phyloP scores from a whole-genome alignment of 2,329 filamentous ascomycete species.

The Exophiala oligosperma region DNA sequence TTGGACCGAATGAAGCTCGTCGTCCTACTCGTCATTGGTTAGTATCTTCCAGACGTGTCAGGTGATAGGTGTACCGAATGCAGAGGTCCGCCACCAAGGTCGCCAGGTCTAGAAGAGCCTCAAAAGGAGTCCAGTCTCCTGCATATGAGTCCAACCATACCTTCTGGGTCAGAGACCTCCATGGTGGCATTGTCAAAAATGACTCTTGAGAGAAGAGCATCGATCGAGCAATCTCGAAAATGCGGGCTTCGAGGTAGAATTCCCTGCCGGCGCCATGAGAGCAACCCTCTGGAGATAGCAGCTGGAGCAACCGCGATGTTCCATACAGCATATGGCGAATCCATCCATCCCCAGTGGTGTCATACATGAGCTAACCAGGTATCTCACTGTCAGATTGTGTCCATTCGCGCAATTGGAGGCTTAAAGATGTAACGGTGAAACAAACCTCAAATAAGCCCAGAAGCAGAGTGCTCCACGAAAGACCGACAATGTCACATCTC shows the following conservation, averaged over 20 bases:
- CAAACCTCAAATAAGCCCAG: not conserved
- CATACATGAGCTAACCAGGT: constrained; percentile 4
- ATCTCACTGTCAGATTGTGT: not conserved
- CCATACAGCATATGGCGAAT: constrained; percentile 6
- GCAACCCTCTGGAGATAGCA: not conserved
- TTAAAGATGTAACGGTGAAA: not conserved
- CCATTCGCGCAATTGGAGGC: too few species aligned
- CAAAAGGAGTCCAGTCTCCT: not conserved
- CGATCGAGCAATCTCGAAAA: constrained; percentile 6
- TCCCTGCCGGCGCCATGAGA: not conserved
- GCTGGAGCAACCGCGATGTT: constrained; percentile 3
- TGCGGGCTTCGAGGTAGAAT: constrained; percentile 2
- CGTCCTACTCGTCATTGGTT: too few species aligned
- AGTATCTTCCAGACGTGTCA: not conserved
- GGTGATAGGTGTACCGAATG: not conserved
- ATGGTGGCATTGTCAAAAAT: not conserved
- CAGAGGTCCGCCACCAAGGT: not conserved
- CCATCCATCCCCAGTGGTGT: constrained; percentile 2
- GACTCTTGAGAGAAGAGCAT: not conserved
- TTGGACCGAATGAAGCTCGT: too few species aligned
- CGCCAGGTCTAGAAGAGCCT: not conserved
- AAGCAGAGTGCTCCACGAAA: not conserved
- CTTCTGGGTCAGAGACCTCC: not conserved
- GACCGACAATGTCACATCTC: not conserved
- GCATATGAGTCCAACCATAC: not conserved